These are phyloP conservation scores for Marchantia polymorpha DNA, from an alignment of 225 moss, liverwort and hornwort genomes.

Conservation along the genomic window DNA sequence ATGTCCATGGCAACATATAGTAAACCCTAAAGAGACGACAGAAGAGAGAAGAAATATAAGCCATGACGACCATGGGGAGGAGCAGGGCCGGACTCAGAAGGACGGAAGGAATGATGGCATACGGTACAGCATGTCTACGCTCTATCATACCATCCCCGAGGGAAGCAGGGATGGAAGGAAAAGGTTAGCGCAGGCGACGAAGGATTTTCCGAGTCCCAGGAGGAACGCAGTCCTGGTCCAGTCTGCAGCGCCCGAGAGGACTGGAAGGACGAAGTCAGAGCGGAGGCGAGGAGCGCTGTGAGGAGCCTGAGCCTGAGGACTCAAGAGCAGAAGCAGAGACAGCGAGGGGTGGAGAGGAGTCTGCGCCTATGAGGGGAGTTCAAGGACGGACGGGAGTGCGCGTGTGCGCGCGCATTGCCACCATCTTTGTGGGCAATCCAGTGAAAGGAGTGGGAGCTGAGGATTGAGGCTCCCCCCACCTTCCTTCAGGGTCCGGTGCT, in stretches of 20 bases:
- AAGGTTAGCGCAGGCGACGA: too few relatives aligned
- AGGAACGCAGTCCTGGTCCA: too few relatives aligned
- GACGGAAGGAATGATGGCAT: neutral
- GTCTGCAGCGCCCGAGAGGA: neutral
- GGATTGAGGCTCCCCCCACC: neutral
- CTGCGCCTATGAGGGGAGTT: too few relatives aligned
- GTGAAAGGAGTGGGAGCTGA: neutral
- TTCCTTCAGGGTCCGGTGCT: neutral
- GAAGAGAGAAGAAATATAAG: neutral
- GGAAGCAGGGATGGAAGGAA: neutral
- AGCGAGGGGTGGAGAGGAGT: too few relatives aligned
- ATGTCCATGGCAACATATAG: neutral
- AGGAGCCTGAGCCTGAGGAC: neutral
- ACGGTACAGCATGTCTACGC: neutral
- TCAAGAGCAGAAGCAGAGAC: neutral
- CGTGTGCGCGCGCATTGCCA: neutral
- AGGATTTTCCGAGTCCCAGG: too few relatives aligned
- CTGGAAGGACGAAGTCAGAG: neutral
- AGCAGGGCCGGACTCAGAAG: neutral
- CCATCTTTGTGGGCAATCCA: neutral
- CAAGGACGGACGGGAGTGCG: neutral
- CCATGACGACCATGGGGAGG: neutral
- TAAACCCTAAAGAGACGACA: neutral
- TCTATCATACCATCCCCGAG: neutral
- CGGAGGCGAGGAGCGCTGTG: neutral